Conservation (phyloP, 202 grass and related monocot species). For the Panicum hallii region DNA sequence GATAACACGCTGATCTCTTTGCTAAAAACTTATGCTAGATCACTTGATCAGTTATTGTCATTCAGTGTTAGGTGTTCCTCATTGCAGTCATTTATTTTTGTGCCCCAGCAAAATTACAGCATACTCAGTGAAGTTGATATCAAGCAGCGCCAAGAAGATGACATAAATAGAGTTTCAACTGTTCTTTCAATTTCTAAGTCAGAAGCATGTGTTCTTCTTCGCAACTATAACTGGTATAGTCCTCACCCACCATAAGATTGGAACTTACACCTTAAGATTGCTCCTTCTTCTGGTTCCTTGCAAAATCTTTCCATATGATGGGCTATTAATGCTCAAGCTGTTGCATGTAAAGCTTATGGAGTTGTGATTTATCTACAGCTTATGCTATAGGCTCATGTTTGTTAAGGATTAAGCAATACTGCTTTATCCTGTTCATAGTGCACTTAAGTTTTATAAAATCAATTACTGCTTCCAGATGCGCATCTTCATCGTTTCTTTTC, state of each 20-base stretch:
- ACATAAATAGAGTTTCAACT: conserved; percentile 91
- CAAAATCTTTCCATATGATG: neutral
- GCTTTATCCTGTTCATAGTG: conserved; percentile 17
- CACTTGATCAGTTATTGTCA: neutral
- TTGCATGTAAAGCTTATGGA: neutral
- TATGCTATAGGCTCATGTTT: neutral
- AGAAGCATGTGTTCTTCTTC: conserved; percentile 89
- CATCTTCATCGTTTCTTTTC: conserved; percentile 28
- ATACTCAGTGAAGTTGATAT: conserved; percentile 85
- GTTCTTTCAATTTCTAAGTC: conserved; percentile 91
- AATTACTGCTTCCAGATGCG: neutral
- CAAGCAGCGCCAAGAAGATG: conserved; percentile 78
- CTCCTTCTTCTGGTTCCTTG: neutral
- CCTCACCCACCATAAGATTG: conserved; percentile 3
- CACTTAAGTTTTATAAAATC: neutral
- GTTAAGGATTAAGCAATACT: conserved; percentile 28
- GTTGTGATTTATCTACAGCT: conserved; percentile 17
- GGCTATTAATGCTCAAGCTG: conserved; percentile 20
- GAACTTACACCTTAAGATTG: conserved; percentile 14
- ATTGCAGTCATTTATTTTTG: conserved; percentile 43
- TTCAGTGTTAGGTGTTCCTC: conserved; percentile 6
- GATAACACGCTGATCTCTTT: neutral
- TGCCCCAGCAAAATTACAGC: conserved; percentile 88
- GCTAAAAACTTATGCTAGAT: neutral
- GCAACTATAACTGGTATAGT: conserved; percentile 82